Evolutionary conservation across 1,284 basidiomycete species (phyloP), one percentile per base, ranked within the genome.

Genomic region (Agaricales sp.): DNA sequence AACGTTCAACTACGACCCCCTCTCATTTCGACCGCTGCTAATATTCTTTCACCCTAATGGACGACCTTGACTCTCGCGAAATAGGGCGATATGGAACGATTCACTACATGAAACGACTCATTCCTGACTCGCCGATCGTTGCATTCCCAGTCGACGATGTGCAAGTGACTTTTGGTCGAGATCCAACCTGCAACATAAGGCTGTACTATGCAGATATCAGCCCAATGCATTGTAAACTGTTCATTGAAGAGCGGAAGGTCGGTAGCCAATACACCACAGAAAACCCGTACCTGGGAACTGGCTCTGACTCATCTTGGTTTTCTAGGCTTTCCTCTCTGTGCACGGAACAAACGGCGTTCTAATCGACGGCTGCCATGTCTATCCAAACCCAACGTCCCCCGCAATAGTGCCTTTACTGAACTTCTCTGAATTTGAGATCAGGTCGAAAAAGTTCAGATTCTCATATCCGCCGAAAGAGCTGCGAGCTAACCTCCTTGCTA

Each of bases 401-500:
- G 74, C 71, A 1, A 81, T 73, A 1, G 68, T 85, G 4, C 77
- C 82, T 3, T 65, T 87, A 8, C 66, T 69, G 16, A 84, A 83
- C 60, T 73, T 77, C 61, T 78, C 80, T 4, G 73, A 77, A 37
- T 70, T 86, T 46, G 78, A 80, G 54, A 79, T 87, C 20, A 76
- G 77, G 58, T 73, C 71, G 48, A 86, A 85, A 57, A 69, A 74
- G 2, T 87, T 87, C 59, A 65, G 70, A 16, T 86, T 87, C 59
- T 69, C 70, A 3, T 86, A 86, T 57, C 84, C 83, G 2, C 82
- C 84, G 2, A 85, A 84, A 58, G 78, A 83, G 48, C 64, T 82
- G n/a, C 75, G 82, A 26, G 67, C 73, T 3, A 66, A 69, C 1
- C 62, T 84, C 12, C 63, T 77, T 18, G 67, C 74, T 20, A 75